Percentiles rank a stretch among this genome's conserved stretches.
phyloP scores from a whole-genome alignment of 495 filamentous ascomycete species.

The Penicillium bialowiezense region DNA sequence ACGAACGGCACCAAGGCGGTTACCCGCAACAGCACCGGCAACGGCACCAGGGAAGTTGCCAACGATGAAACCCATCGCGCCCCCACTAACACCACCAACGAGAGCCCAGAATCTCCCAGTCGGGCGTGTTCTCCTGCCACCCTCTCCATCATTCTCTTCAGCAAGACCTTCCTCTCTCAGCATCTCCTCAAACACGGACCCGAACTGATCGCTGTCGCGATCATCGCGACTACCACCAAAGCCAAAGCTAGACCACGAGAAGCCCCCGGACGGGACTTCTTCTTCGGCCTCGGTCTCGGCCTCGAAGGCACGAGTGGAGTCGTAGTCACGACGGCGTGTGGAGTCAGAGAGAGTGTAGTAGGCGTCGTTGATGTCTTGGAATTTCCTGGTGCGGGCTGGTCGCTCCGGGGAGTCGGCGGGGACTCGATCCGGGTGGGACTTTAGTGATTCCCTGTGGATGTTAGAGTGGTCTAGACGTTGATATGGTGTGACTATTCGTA shows the following conservation, averaged over 20 bases:
- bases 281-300: slow-evolving; percentile 56
- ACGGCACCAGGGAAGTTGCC: slow-evolving; percentile 86
- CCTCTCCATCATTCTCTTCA: slow-evolving; percentile 43
- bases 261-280: slow-evolving; percentile 55
- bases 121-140: slow-evolving; percentile 35
- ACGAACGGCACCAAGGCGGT: slow-evolving; percentile 79
- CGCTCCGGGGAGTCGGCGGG: slow-evolving; percentile 82
- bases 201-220: slow-evolving; percentile 75
- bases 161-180: slow-evolving; percentile 87
- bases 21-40: slow-evolving; percentile 90
- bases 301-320: slow-evolving; percentile 61
- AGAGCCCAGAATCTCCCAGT: slow-evolving; percentile 82
- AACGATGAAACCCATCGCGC: slow-evolving; percentile 90
- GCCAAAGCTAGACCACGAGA: slow-evolving; percentile 63
- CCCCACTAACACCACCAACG: slow-evolving; percentile 82
- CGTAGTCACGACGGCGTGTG: slow-evolving; percentile 81
- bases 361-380: slow-evolving; percentile 96
- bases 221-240: slow-evolving; percentile 52
- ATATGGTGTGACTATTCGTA: slow-evolving; percentile 24
- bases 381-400: slow-evolving; percentile 75
- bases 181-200: slow-evolving; percentile 96
- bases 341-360: slow-evolving; percentile 93
- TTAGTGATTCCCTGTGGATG: slow-evolving; percentile 73
- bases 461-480: slow-evolving; percentile 6
- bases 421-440: slow-evolving; percentile 92